Percentiles rank a stretch among this genome's conserved stretches.
Evolutionary conservation across 2,329 filamentous ascomycete genomes (phyloP).

Genomic region (Pseudogymnoascus sp.): DNA sequence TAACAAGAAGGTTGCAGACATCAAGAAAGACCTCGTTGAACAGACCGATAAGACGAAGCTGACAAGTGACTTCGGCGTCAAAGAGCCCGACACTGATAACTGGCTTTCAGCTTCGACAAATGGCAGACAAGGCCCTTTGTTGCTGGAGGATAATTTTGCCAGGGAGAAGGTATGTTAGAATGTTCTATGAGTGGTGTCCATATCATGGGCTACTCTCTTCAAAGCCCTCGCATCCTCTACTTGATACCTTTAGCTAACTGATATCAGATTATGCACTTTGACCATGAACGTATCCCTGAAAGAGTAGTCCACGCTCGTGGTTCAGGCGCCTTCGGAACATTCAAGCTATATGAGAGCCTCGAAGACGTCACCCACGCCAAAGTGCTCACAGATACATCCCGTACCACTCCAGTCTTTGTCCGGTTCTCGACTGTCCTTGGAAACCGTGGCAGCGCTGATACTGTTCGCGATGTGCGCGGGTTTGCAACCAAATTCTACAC

Average conservation of each 20-base stretch:
- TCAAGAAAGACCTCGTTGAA: slow-evolving; percentile 46
- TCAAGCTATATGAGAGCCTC: slow-evolving; percentile 58
- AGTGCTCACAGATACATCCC: slow-evolving; percentile 52
- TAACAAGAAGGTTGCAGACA: slow-evolving; percentile 27
- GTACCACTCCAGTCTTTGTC: slow-evolving; percentile 62
- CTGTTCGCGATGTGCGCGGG: slow-evolving; percentile 74
- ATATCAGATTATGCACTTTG: slow-evolving; percentile 63
- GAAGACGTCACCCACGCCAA: slow-evolving; percentile 62
- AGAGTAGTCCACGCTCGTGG: slow-evolving; percentile 63
- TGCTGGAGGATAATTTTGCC: slow-evolving; percentile 66
- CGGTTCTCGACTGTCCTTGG: slow-evolving; percentile 76
- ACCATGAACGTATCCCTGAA: slow-evolving; percentile 66
- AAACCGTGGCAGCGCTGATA: slow-evolving; percentile 70
- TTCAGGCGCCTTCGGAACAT: slow-evolving; percentile 59
- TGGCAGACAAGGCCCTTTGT: slow-evolving; percentile 57
- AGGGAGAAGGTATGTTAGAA: slow-evolving; percentile 59
- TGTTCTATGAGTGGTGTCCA: slow-evolving; percentile 16
- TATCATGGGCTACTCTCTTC: slow-evolving; percentile 17
- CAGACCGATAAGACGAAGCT: slow-evolving; percentile 53
- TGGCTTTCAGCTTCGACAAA: slow-evolving; percentile 64
- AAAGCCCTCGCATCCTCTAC: not conserved
- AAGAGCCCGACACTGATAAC: slow-evolving; percentile 66
- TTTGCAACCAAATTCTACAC: slow-evolving; percentile 78
- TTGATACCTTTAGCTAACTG: slow-evolving; percentile 9
- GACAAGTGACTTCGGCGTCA: slow-evolving; percentile 73